Evolutionary conservation across 2,329 filamentous ascomycete species (phyloP), one percentile per base, ranked within the genome.

Genomic region (Sclerotinia nivalis): DNA sequence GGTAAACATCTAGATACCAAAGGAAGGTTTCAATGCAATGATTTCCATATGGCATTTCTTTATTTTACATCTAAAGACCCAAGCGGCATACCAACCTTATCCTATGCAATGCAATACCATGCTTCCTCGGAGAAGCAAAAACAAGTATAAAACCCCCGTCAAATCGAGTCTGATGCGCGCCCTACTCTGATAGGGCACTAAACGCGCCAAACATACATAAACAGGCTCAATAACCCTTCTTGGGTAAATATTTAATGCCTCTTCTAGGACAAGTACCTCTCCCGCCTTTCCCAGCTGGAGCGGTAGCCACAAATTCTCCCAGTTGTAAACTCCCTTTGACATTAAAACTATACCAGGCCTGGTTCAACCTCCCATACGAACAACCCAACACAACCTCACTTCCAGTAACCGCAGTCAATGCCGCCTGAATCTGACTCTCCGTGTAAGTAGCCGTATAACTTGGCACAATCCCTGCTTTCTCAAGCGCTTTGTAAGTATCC

Each of bases 391-490:
- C 81, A 4, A 84, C 83, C 22, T 79, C 79, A 1, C 80, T 80
- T 28, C 84, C 84, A 70, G 82, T 83, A 70, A 81, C 80, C 22
- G 74, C 73, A 74, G 81, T 81, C 40, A 86, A 79, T 31, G 83
- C 80, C 8, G 69, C 71, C 61, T 80, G 78, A 28, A 86, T 80
- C 69, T 82, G 78, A 34, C 71, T 77, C 22, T 82, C 77, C 10
- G 81, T 78, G 73, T 84, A 85, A 2, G 78, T 82, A 37, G 64
- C 62, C 5, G 58, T 77, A 52, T 77, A 73, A 18, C 80, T 82
- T 12, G 87, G 87, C 4, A 82, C 76, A 71, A 89, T 88, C 20
- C 88, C 89, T 0, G 88, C 80, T 74, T 45, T 76, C 72, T 74
- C 82, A 80, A 74, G 79, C 68, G 68, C 89, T 34, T 66, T 66